A percentile compares a stretch with the other conserved stretches of the same genome.
These are phyloP conservation scores for Leishmania major DNA, from an alignment of 208 protist genomes.

Conservation along the genomic window DNA sequence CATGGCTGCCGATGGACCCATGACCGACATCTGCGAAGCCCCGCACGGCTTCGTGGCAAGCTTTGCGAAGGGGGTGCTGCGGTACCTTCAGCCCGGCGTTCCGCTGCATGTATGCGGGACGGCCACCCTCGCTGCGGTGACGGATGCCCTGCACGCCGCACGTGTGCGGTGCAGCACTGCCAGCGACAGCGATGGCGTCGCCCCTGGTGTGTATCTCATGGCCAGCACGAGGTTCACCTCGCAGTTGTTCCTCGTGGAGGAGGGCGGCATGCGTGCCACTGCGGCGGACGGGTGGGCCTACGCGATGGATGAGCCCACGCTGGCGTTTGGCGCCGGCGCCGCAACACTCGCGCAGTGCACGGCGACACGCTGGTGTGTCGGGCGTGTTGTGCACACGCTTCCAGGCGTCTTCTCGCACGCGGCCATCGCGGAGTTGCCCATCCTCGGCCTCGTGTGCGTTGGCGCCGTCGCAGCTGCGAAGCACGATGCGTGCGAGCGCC, in stretches of 20 bases:
- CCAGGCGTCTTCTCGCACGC: slow-evolving; percentile 22
- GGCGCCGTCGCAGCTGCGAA: slow-evolving; percentile 9
- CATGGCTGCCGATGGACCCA: slow-evolving; percentile 46
- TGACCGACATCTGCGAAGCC: slow-evolving; percentile 62
- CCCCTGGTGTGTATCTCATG: slow-evolving; percentile 30
- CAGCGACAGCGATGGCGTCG: neutral
- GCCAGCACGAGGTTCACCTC: slow-evolving; percentile 21
- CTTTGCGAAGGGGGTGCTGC: slow-evolving; percentile 42
- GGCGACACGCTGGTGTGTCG: slow-evolving; percentile 13
- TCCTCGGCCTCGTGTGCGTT: slow-evolving; percentile 30
- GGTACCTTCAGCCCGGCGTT: slow-evolving; percentile 25
- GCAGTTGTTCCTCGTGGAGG: slow-evolving; percentile 23
- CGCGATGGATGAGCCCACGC: slow-evolving; percentile 22
- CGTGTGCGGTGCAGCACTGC: neutral
- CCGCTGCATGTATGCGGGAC: slow-evolving; percentile 29
- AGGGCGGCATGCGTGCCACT: neutral
- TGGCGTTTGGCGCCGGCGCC: slow-evolving; percentile 18
- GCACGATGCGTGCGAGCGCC: neutral
- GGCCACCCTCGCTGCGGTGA: slow-evolving; percentile 3
- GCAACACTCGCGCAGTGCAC: slow-evolving; percentile 35
- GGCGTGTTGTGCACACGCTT: slow-evolving; percentile 1
- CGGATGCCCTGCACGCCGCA: slow-evolving; percentile 1
- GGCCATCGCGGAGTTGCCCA: slow-evolving; percentile 21
- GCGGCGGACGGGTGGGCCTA: slow-evolving; percentile 20
- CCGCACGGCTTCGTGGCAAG: slow-evolving; percentile 40